These are phyloP conservation scores for Paspalum vaginatum DNA, from an alignment of 176 grass and related monocot species.

Conservation along the genomic window DNA sequence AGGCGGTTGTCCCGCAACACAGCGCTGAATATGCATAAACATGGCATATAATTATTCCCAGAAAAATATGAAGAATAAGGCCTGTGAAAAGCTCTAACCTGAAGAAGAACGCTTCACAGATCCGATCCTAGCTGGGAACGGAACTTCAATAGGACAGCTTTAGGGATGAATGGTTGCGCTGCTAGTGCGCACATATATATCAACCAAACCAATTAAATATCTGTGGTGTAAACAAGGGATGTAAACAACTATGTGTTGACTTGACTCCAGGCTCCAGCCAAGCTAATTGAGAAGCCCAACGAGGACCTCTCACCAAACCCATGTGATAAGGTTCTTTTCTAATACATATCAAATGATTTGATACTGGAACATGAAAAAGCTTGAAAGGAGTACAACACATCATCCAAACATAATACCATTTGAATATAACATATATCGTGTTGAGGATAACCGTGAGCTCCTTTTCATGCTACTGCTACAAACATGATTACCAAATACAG, in stretches of 20 bases:
- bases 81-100: too few relatives aligned
- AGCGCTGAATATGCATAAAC: too few relatives aligned
- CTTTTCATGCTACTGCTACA: too few relatives aligned
- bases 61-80: too few relatives aligned
- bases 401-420: neutral
- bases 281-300: too few relatives aligned
- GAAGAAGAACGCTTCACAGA: neutral
- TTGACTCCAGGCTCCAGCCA: neutral
- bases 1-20: too few relatives aligned
- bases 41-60: too few relatives aligned
- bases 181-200: neutral
- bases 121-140: neutral
- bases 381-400: neutral
- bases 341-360: neutral
- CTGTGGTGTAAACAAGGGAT: neutral
- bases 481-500: too few relatives aligned
- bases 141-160: neutral
- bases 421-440: neutral
- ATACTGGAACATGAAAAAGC: neutral
- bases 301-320: neutral
- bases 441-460: neutral
- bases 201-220: neutral
- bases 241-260: constrained; percentile 8
- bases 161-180: neutral
- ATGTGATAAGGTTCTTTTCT: neutral